These are phyloP conservation scores for Spizellomyces sp. DNA, from an alignment of 192 early-diverging fungal genomes.

Conservation along the genomic window DNA sequence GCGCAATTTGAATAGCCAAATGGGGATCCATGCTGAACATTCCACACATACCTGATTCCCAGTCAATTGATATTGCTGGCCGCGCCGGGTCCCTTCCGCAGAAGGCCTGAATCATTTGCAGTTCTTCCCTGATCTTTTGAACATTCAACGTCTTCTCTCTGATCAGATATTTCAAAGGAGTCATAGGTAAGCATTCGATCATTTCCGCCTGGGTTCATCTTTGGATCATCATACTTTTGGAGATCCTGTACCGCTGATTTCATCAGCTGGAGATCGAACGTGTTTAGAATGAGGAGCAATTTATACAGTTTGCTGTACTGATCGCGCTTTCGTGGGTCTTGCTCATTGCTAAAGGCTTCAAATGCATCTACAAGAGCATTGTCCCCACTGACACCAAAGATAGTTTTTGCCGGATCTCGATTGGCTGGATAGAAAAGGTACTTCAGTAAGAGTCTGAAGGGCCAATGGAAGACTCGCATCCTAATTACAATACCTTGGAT, in stretches of 20 bases:
- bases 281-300: constrained; percentile 54
- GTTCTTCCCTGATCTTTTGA: constrained; percentile 51
- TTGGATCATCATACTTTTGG: constrained; percentile 31
- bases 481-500: constrained; percentile 42
- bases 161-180: no score
- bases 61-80: constrained; percentile 54
- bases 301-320: constrained; percentile 56
- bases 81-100: constrained; percentile 35
- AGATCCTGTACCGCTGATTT: constrained; percentile 46
- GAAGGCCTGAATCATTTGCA: constrained; percentile 58
- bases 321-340: constrained; percentile 47
- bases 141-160: constrained; percentile 50
- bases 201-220: neutral
- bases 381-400: constrained; percentile 49
- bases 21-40: neutral
- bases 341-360: constrained; percentile 48
- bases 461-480: neutral
- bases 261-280: constrained; percentile 56
- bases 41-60: constrained; percentile 54
- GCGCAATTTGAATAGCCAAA: neutral
- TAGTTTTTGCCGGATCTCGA: constrained; percentile 48
- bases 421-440: constrained; percentile 38
- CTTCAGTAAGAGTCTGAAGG: neutral
- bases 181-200: neutral
- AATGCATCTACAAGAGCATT: constrained; percentile 53